Conservation (phyloP, 352 stramenopile species). For the Phytophthora niederhauseri region DNA sequence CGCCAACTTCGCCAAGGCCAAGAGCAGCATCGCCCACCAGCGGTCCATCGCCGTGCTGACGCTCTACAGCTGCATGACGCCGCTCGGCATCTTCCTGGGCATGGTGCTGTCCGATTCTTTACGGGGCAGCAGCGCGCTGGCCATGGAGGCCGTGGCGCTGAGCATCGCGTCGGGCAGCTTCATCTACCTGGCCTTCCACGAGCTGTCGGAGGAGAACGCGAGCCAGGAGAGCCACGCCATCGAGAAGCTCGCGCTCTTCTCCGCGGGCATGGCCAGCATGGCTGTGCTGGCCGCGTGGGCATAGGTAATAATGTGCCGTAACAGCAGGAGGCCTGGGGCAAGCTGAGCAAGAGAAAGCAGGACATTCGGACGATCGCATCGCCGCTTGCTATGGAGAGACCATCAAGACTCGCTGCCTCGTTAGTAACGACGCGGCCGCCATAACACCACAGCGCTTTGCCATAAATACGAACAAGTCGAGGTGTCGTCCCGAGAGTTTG, state of each 20-base stretch:
- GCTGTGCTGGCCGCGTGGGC: constrained; percentile 54
- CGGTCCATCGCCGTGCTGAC: constrained; percentile 51
- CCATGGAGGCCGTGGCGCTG: constrained; percentile 51
- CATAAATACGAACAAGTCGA: constrained; percentile 18
- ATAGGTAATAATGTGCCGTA: constrained; percentile 7
- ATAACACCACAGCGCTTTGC: constrained; percentile 1
- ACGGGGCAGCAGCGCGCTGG: constrained; percentile 45
- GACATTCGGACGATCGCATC: constrained; percentile 5
- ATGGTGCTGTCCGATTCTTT: constrained; percentile 59
- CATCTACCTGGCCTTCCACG: constrained; percentile 74
- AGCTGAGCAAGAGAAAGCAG: background rate
- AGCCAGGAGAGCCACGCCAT: constrained; percentile 40
- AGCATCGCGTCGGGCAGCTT: constrained; percentile 66
- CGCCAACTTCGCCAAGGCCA: constrained; percentile 56
- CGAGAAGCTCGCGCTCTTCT: constrained; percentile 66
- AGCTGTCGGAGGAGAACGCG: constrained; percentile 62
- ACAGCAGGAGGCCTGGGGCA: constrained; percentile 18
- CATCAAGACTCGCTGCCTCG: background rate
- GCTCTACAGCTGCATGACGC: constrained; percentile 75
- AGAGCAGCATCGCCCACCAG: constrained; percentile 49
- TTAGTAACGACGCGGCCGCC: constrained; percentile 13
- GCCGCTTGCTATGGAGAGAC: constrained; percentile 22
- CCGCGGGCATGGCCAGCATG: constrained; percentile 53
- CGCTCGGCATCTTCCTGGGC: constrained; percentile 60
- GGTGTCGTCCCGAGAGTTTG: constrained; percentile 18